Evolutionary conservation across 495 filamentous ascomycete species (phyloP), one percentile per base, ranked within the genome.

Genomic region (Neurospora sp.): DNA sequence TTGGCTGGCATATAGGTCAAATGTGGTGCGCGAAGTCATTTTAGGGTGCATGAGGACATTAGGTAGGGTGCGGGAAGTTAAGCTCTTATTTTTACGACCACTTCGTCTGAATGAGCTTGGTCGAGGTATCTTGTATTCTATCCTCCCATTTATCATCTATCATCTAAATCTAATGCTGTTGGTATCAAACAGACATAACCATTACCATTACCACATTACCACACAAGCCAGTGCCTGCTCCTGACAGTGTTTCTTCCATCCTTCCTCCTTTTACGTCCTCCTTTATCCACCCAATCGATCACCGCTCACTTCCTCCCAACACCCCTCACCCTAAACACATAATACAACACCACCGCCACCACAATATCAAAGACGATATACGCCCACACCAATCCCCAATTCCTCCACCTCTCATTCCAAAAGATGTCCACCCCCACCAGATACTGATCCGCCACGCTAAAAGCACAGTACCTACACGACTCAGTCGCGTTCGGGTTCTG

Each of bases 361-460:
- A 80, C 75, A 70, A 88, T 81, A 72, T 88, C 85, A 76, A 88
- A 87, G 0, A 82, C 76, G 70, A 88, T 86, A 69, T 87, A 88
- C 9, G 82, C 85, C 84, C 85, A 89, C 42, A 85, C 83, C 18
- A 88, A 79, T 2, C 86, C 87, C 74, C 81, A 89, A 71, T 89
- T 88, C 27, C 86, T 79, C 86, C 87, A 89, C 73, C 86, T 77
- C 39, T 87, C 78, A 23, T 62, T 75, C 79, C 83, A 88, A 39
- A 75, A 77, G 70, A 89, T 88, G 72, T 84, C 84, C 7, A 81
- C 84, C 2, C 62, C 37, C 18, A 81, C 82, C 18, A 89, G 74
- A 59, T 84, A 87, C 74, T 86, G 81, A 73, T 89, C 85, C 5
- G 87, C 84, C 44, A 82, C 84, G 11, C 69, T 72, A 23, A 88